Base-by-base conservation (phyloP, 495 filamentous ascomycete species). In the Parachaetomium inaequale region DNA sequence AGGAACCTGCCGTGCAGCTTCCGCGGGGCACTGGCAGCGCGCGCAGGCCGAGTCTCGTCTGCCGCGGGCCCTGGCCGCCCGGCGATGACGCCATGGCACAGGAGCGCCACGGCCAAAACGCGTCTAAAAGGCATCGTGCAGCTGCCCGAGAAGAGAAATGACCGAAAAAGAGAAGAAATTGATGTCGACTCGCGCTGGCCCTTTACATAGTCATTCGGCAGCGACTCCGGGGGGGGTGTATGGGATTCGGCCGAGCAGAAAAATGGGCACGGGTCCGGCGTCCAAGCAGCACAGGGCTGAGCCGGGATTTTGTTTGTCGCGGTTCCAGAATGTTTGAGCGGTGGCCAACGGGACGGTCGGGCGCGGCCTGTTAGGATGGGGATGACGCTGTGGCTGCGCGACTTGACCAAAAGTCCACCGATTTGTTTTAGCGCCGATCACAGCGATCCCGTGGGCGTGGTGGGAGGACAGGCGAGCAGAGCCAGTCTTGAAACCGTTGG, bases 1-100 rank as follows among this genome's bases (percentile, higher is more conserved):
- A 98, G 79, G 76, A 98, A 98, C 67, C 86, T 84, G 66, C 94
- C 94, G 62, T 87, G 83, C 71, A 93, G 75, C 65, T 78, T 80
- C 65, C 77, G 76, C 66, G 72, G 76, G 72, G 68, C 65, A 62
- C n/a, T n/a, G n/a, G n/a, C 57, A 26, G 40, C 31, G 60, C 45
- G 45, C 42, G 23, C 34, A 46, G 17, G 31, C 7, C 34, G 55
- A 21, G 62, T 29, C 17, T 51, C 40, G 31, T 29, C 56, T 57
- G 57, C 54, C 26, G 66, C 53, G 12, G 58, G 51, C 40, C 56
- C 71, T 59, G 58, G 31, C 51, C 63, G 63, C 29, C 63, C 55
- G 59, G 68, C 66, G 59, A 70, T 74, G 71, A 73, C 72, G 67
- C 68, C 73, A 75, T 72, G 61, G 57, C 63, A 72, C 70, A 75